These are phyloP conservation scores for Citrus hindsii DNA, from an alignment of 345 rosid genomes.

Conservation along the genomic window DNA sequence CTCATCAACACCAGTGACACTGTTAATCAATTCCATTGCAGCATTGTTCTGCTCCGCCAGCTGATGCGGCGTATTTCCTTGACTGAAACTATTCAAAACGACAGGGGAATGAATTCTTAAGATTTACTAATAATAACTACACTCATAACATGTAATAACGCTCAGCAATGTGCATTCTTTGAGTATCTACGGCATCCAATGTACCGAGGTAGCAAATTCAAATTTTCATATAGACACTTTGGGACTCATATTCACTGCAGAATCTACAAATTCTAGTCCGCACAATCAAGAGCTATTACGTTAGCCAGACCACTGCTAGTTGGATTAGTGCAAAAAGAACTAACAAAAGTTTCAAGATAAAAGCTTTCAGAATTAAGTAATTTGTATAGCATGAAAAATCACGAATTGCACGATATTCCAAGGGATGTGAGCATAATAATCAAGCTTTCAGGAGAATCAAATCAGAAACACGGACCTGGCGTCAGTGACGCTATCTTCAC, in stretches of 20 bases:
- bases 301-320: background rate
- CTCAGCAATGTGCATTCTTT: background rate
- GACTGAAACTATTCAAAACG: conserved; percentile 40
- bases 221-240: background rate
- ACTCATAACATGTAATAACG: background rate
- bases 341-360: background rate
- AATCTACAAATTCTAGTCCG: background rate
- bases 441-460: background rate
- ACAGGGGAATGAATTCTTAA: background rate
- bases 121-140: background rate
- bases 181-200: no score
- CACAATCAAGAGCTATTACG: background rate
- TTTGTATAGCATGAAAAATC: background rate
- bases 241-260: background rate
- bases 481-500: conserved; percentile 39
- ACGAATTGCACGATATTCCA: background rate
- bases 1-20: conserved; percentile 81
- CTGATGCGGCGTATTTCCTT: conserved; percentile 53
- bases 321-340: background rate
- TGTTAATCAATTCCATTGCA: conserved; percentile 84
- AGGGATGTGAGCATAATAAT: background rate
- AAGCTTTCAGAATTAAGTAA: background rate
- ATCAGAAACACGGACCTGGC: conserved; percentile 40
- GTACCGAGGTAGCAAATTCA: background rate
- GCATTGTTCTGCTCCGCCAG: conserved; percentile 61